Base-by-base conservation (phyloP, 2,329 filamentous ascomycete genomes). In the Monilinia fructicola region DNA sequence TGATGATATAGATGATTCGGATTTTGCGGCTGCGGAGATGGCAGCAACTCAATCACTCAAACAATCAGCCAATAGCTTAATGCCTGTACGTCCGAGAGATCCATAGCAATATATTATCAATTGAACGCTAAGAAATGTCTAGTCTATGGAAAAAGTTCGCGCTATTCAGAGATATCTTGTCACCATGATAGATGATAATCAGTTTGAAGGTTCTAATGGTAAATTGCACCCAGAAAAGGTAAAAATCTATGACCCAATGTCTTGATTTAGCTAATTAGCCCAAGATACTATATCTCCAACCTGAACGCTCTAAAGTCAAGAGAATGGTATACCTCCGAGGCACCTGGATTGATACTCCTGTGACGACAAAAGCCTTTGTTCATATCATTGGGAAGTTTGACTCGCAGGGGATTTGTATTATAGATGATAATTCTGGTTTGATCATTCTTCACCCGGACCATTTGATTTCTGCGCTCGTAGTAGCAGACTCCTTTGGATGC, bases 401-500 rank as follows among this genome's bases (percentile, higher is more conserved):
- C 67, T 71, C 78, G 0, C 83, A 80, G 21, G 91, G 91, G 1
- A 87, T 89, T 76, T 96, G 93, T 76, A 80, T 96, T 56, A 84
- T 98, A 69, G 90, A 96, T 75, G 92, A 98, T 76, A 82, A 85
- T 3, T 84, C 89, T 60, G 92, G 93, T 73, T 90, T 98, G 77
- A 81, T 99, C 61, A 93, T 99, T 67, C 80, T 99, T 18, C 93
- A 99, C 74, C 95, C 95, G 0, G 95, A 99, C 74, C 93, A 98
- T 78, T 85, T 99, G 44, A 90, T 99, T 64, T 98, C 95, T 2
- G 90, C 95, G 3, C 98, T 95, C 0, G 92, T 96, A 6, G 90
- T 99, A 54, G 93, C 93, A n/a, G 95, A 99, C 78, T 97, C 95
- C 0, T 97, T 98, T 76, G 89, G 88, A 31, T 99, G 95, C 76